A percentile compares a stretch with the other conserved stretches of the same genome.
phyloP scores from a whole-genome alignment of 495 filamentous ascomycete genomes.

The Hypoxylon lienhwacheense region DNA sequence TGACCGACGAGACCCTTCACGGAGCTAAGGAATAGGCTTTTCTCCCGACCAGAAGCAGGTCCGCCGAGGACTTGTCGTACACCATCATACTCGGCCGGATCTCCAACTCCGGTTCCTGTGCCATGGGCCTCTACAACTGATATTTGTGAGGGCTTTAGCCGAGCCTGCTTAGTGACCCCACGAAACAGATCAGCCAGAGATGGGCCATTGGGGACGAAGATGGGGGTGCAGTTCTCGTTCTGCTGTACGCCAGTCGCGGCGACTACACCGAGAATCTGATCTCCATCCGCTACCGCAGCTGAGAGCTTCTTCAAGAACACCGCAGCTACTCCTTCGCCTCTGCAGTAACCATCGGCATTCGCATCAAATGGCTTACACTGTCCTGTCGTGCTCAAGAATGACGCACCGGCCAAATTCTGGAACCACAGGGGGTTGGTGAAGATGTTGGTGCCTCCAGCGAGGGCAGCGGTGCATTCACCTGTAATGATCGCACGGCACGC shows the following conservation, averaged over 20 bases:
- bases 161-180: constrained; percentile 23
- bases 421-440: constrained; percentile 30
- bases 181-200: constrained; percentile 39
- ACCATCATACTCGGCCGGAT: constrained; percentile 40
- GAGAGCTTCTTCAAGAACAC: constrained; percentile 56
- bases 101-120: constrained; percentile 48
- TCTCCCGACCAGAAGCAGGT: constrained; percentile 38
- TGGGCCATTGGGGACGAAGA: constrained; percentile 42
- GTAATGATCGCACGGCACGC: constrained; percentile 45
- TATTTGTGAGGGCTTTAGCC: constrained; percentile 24
- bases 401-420: constrained; percentile 45
- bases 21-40: constrained; percentile 41
- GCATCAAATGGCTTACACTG: constrained; percentile 45
- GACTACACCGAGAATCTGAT: constrained; percentile 59
- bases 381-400: constrained; percentile 45
- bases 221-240: constrained; percentile 39
- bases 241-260: constrained; percentile 53
- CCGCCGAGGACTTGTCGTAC: constrained; percentile 43
- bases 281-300: constrained; percentile 48
- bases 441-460: constrained; percentile 45
- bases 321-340: constrained; percentile 58
- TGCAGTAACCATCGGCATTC: constrained; percentile 59
- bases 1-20: constrained; percentile 56
- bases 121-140: constrained; percentile 46
- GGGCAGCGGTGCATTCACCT: constrained; percentile 47